Conservation (phyloP, 176 grass and related monocot genomes). For the Carex myosuroides region DNA sequence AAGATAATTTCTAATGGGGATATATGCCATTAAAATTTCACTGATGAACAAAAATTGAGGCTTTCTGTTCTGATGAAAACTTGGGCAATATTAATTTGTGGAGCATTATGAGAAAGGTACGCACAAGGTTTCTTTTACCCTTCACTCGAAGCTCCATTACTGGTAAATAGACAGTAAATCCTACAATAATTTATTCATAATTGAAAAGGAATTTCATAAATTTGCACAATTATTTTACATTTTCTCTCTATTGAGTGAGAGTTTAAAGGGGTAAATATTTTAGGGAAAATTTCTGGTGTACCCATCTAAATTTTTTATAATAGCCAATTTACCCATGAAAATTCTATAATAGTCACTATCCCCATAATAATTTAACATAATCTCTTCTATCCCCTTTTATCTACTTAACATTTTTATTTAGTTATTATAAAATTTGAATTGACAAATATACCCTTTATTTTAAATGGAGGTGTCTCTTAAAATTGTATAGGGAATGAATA, state of each 20-base stretch:
- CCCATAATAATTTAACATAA: no score
- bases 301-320: no score
- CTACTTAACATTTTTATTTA: no score
- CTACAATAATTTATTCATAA: not conserved
- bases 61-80: slow-evolving; percentile 1
- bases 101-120: slow-evolving; percentile 44
- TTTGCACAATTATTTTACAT: not conserved
- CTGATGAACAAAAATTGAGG: slow-evolving; percentile 15
- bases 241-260: not conserved
- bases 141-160: slow-evolving; percentile 44
- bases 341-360: no score
- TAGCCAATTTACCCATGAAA: no score
- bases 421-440: no score
- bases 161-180: not conserved
- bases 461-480: no score
- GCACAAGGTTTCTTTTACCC: slow-evolving; percentile 15
- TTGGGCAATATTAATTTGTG: slow-evolving; percentile 24
- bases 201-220: not conserved
- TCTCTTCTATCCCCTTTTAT: no score
- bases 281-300: no score
- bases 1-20: not conserved
- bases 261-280: not conserved
- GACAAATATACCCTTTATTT: no score
- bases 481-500: no score
- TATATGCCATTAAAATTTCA: slow-evolving; percentile 26